Conservation (phyloP, 1,284 basidiomycete genomes). For the Neolentinus lepideus region DNA sequence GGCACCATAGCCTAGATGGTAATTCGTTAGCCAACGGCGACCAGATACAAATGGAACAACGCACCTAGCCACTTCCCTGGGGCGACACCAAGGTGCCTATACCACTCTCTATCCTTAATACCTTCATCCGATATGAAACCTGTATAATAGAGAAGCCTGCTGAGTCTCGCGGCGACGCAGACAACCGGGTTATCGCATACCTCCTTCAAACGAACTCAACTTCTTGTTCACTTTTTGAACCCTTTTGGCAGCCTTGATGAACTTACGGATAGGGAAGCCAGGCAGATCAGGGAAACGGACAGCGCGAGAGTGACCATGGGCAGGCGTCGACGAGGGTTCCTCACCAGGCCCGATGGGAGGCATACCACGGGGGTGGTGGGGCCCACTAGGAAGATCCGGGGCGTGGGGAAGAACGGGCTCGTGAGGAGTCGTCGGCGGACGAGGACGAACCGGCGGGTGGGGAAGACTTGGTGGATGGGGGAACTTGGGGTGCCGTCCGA, state of each 20-base stretch:
- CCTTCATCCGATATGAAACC: conserved; percentile 70
- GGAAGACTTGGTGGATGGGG: too few relatives aligned
- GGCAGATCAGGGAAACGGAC: background rate
- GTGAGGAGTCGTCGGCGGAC: too few relatives aligned
- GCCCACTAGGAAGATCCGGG: too few relatives aligned
- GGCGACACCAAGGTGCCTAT: conserved; percentile 78
- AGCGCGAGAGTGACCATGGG: background rate
- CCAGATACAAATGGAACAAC: background rate
- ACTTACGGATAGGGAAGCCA: background rate
- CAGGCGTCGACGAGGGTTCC: too few relatives aligned
- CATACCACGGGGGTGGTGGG: too few relatives aligned
- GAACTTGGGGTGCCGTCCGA: too few relatives aligned
- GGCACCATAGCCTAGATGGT: conserved; percentile 71
- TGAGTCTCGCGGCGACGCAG: background rate
- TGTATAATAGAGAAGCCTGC: background rate
- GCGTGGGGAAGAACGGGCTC: too few relatives aligned
- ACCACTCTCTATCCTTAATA: conserved; percentile 80
- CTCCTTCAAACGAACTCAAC: conserved; percentile 72
- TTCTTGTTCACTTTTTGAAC: conserved; percentile 67
- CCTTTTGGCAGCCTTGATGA: conserved; percentile 48
- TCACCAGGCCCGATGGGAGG: too few relatives aligned
- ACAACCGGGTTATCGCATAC: conserved; percentile 28
- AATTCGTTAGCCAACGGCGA: background rate
- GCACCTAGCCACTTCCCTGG: conserved; percentile 77
- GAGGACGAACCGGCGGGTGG: too few relatives aligned